Conservation (phyloP, 176 grass and related monocot species). For the Secale cereale region DNA sequence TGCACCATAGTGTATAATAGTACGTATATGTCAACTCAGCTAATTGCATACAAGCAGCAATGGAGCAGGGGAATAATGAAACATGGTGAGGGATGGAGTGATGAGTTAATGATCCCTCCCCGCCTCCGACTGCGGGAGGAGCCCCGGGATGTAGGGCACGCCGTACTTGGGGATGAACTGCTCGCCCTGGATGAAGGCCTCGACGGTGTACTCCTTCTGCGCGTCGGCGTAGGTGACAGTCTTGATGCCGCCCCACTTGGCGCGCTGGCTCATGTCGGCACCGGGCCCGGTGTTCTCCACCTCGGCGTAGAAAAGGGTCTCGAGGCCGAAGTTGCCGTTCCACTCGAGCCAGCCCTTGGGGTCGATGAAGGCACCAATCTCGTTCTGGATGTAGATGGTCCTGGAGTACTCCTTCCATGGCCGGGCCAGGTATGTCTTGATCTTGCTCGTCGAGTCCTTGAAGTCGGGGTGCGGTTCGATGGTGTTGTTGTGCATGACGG, state of each 20-base stretch:
- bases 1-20: neutral
- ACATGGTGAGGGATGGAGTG: neutral
- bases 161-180: conserved; percentile 61
- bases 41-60: neutral
- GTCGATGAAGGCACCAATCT: conserved; percentile 67
- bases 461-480: conserved; percentile 53
- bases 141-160: conserved; percentile 54
- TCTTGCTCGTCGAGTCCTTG: conserved; percentile 15
- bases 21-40: neutral
- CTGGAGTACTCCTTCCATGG: conserved; percentile 90
- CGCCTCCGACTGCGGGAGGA: conserved; percentile 41
- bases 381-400: conserved; percentile 71
- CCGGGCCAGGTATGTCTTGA: conserved; percentile 64
- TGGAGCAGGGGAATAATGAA: neutral
- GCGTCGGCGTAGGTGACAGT: conserved; percentile 48
- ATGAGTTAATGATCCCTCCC: conserved; percentile 46
- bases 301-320: conserved; percentile 87
- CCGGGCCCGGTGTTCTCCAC: conserved; percentile 70
- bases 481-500: conserved; percentile 80
- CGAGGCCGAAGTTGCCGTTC: conserved; percentile 58
- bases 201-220: conserved; percentile 57
- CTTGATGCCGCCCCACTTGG: conserved; percentile 75
- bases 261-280: conserved; percentile 56
- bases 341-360: conserved; percentile 76
- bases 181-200: conserved; percentile 62